Percentiles rank a stretch among this genome's conserved stretches.
phyloP scores from a whole-genome alignment of 768 basidiomycete species.

The Coprinopsis cinerea region DNA sequence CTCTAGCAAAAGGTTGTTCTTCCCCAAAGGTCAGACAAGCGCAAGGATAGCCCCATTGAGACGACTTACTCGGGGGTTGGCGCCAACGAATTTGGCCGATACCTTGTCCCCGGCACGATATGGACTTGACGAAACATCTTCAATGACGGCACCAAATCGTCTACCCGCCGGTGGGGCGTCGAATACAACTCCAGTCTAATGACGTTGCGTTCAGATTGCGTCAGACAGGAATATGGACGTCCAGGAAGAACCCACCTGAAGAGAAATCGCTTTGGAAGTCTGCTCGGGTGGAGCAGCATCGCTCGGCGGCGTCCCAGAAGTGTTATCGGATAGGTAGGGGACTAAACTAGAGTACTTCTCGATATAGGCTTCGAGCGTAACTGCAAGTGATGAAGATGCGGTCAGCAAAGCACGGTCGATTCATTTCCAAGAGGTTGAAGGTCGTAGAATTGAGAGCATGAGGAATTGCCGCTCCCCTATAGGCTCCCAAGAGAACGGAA shows the following conservation, averaged over 20 bases:
- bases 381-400: slow-evolving; percentile 29
- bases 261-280: slow-evolving; percentile 58
- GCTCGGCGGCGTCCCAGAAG: slow-evolving; percentile 44
- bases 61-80: slow-evolving; percentile 62
- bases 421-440: background rate
- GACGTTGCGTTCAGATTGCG: background rate
- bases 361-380: slow-evolving; percentile 76
- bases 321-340: slow-evolving; percentile 49
- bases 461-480: too few relatives aligned
- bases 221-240: background rate
- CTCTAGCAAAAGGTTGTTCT: slow-evolving; percentile 78
- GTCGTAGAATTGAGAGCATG: slow-evolving; percentile 1
- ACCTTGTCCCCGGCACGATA: slow-evolving; percentile 59
- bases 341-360: slow-evolving; percentile 67
- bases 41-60: slow-evolving; percentile 4
- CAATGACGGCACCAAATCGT: slow-evolving; percentile 55
- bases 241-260: slow-evolving; percentile 39
- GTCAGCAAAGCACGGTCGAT: background rate
- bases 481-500: background rate
- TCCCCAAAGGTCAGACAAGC: slow-evolving; percentile 3
- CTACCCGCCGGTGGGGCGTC: slow-evolving; percentile 52
- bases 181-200: slow-evolving; percentile 54
- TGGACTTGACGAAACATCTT: slow-evolving; percentile 42
- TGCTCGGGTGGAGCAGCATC: slow-evolving; percentile 63
- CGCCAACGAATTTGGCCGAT: slow-evolving; percentile 60